Conservation (phyloP, 805 yeast species). For the Yarrowia porcina region DNA sequence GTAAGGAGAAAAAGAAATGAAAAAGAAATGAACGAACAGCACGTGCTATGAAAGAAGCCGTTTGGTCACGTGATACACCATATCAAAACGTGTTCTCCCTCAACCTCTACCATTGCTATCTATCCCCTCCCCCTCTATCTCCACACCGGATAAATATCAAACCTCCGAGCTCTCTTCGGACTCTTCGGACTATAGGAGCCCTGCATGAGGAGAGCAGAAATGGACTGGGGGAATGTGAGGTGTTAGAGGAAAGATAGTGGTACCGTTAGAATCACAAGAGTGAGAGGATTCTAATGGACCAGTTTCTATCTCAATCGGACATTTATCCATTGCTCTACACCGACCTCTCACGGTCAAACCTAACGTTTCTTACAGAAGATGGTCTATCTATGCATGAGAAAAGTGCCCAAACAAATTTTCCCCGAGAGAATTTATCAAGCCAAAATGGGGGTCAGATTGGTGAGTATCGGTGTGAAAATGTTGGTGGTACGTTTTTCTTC, state of each 20-base stretch:
- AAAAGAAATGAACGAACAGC: too few species aligned
- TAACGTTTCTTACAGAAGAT: not conserved
- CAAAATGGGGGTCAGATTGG: too few species aligned
- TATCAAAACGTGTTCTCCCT: too few species aligned
- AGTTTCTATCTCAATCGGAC: not conserved
- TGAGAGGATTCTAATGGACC: not conserved
- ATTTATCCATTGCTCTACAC: too few species aligned
- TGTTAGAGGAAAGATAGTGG: not conserved
- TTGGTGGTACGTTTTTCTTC: too few species aligned
- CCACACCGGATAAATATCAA: not conserved
- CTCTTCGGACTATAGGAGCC: not conserved
- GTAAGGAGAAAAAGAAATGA: too few species aligned
- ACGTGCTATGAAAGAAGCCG: too few species aligned
- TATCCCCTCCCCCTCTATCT: not conserved
- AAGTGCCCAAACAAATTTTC: too few species aligned
- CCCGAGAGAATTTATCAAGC: too few species aligned
- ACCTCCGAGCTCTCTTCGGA: conserved; percentile 1
- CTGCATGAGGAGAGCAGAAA: not conserved
- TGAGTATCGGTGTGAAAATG: too few species aligned
- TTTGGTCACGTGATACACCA: too few species aligned
- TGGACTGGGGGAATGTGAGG: too few species aligned
- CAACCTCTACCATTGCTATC: not conserved
- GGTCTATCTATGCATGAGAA: not conserved
- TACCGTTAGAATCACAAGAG: not conserved
- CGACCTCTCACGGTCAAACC: not conserved